Evolutionary conservation across 805 yeast genomes (phyloP), one percentile per base, ranked within the genome.

Genomic region (Pichia nanzhaoensis): DNA sequence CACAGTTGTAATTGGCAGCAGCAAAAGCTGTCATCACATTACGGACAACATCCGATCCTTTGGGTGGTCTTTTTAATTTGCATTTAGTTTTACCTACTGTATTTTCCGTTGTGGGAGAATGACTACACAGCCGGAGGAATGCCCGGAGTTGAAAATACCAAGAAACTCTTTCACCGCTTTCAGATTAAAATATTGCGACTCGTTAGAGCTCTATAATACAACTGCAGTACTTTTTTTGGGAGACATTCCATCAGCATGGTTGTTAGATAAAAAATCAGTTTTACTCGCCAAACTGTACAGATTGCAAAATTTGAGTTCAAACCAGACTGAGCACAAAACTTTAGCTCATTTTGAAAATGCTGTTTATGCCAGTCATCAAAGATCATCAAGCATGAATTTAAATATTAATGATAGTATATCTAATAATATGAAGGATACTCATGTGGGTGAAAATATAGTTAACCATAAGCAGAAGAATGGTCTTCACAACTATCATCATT

Each of bases 91-190:
- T n/a, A n/a, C n/a, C n/a, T n/a, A n/a, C n/a, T n/a, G n/a, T n/a
- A n/a, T n/a, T n/a, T n/a, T n/a, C n/a, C n/a, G n/a, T n/a, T n/a
- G n/a, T n/a, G n/a, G n/a, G n/a, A n/a, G n/a, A n/a, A n/a, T n/a
- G 28, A 6, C 10, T 10, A 24, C 10, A 7, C 28, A 8, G 33
- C 33, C 31, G 30, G 34, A 22, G 18, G 42, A 28, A 24, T 10
- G 20, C 4, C n/a, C 32, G 19, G 17, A 28, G 9, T 34, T 48
- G 6, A 9, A 35, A 31, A 63, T 79, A 17, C 85, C 85, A 4
- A 60, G 56, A 33, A 49, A 64, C 24, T 80, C 87, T 2, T 83
- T 77, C 61, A 78, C 87, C 0, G 82, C 84, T 0, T 77, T 71
- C 47, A 66, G 84, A 35, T 63, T 84, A 21, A 61, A 70, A 14